These are phyloP conservation scores for Capronia americana DNA, from an alignment of 2,329 filamentous ascomycete species.

Conservation along the genomic window DNA sequence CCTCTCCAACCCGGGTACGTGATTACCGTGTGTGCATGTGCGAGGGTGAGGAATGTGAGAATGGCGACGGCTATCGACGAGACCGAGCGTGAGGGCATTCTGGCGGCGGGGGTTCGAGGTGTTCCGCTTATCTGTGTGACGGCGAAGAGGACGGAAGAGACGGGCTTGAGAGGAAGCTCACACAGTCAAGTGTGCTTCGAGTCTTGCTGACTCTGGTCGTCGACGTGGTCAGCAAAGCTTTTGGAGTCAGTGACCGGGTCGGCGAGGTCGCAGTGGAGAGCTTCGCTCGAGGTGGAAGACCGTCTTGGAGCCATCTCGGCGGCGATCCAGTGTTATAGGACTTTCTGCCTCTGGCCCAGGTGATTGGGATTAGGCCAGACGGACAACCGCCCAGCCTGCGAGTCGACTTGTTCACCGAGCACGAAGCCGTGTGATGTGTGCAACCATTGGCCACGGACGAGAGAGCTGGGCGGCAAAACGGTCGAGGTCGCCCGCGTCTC, in stretches of 20 bases:
- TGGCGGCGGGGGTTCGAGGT: neutral
- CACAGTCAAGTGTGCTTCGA: slow-evolving; percentile 33
- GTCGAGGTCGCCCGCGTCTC: neutral
- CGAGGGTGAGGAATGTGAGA: slow-evolving; percentile 46
- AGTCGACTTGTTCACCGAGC: neutral
- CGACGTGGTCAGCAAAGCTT: slow-evolving; percentile 5
- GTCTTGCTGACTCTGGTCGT: slow-evolving; percentile 13
- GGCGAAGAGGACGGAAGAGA: neutral
- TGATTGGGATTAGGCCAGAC: slow-evolving; percentile 21
- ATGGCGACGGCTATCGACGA: slow-evolving; percentile 40
- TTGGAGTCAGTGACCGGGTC: slow-evolving; percentile 18
- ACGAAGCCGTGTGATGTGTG: neutral
- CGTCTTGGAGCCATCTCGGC: slow-evolving; percentile 13
- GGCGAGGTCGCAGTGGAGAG: slow-evolving; percentile 25
- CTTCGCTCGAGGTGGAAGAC: slow-evolving; percentile 22
- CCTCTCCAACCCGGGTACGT: slow-evolving; percentile 87
- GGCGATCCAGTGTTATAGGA: slow-evolving; percentile 22
- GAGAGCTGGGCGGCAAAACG: slow-evolving; percentile 3
- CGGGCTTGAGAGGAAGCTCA: slow-evolving; percentile 20
- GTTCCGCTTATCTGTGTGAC: neutral
- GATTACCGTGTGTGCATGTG: slow-evolving; percentile 73
- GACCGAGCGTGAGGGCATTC: slow-evolving; percentile 32
- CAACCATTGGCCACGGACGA: neutral
- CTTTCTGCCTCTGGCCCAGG: slow-evolving; percentile 6
- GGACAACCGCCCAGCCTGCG: slow-evolving; percentile 25